Base-by-base conservation (phyloP, 2,329 filamentous ascomycete species). In the Macrophomina tecta region DNA sequence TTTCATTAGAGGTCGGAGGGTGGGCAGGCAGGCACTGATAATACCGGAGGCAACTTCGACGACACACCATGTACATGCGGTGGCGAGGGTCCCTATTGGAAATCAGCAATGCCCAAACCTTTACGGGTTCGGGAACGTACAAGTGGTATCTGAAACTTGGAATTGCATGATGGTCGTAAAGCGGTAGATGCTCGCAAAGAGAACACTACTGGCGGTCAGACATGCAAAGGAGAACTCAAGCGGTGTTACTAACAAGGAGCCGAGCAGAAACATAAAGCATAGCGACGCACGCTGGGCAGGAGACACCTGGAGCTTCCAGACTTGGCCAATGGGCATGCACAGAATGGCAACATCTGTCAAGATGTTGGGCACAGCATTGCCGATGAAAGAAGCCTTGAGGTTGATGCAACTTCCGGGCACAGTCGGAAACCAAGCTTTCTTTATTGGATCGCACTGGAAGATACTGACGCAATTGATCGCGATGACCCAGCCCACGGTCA, bases 401-500 rank as follows among this genome's bases (percentile, higher is more conserved):
- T 84, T 77, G 69, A 85, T 82, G 69, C 84, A 86, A 3, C 71
- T 71, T 1, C 84, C 84, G 0, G 82, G 80, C 0, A 84, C 64
- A 0, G 77, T 70, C 0, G 79, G 78, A 28, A 84, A 78, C 84
- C 84, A 86, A 0, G 83, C 73, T 71, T 84, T 85, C 58, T 79
- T 71, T 6, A 86, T 79, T 0, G 84, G 84, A 0, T 80, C 76
- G 73, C 84, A 86, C 70, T 85, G 83, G 70, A 87, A 86, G 67
- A 85, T 79, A 72, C 81, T 83, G 48, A 85, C 76, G 62, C 83
- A 82, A 8, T 81, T 82, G 68, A 84, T 82, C 66, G 76, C 77
- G 38, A 85, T 73, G 36, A 80, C 79, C 83, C 84, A 86, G 28
- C 74, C 73, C 66, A 85, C 76, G 45, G 82, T 78, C 6, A 86